Conservation (phyloP, 805 yeast species). For the Candida pseudoglaebosa region DNA sequence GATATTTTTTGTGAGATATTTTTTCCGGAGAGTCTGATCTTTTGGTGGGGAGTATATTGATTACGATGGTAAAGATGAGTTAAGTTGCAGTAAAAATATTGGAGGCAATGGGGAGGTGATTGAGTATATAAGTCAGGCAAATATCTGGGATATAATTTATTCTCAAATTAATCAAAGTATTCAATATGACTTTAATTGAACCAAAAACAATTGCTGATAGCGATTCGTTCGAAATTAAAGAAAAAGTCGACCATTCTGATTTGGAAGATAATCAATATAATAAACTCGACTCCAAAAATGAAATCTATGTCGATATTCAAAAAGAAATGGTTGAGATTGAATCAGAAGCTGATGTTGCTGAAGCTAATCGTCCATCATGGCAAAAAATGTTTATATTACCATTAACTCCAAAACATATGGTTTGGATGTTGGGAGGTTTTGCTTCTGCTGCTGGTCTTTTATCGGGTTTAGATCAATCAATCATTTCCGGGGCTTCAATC, state of each 20-base stretch:
- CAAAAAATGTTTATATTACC: slow-evolving; percentile 33
- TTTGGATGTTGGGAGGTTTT: slow-evolving; percentile 48
- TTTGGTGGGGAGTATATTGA: too few relatives aligned
- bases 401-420: slow-evolving; percentile 34
- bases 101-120: too few relatives aligned
- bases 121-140: neutral
- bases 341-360: slow-evolving; percentile 21
- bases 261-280: neutral
- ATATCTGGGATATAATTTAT: neutral
- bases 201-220: neutral
- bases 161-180: neutral
- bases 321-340: slow-evolving; percentile 31
- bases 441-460: slow-evolving; percentile 63
- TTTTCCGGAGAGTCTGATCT: too few relatives aligned
- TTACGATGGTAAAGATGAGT: too few relatives aligned
- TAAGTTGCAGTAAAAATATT: too few relatives aligned
- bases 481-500: slow-evolving; percentile 60
- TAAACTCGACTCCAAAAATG: slow-evolving; percentile 1
- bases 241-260: neutral
- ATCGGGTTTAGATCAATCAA: slow-evolving; percentile 65
- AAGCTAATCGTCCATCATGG: slow-evolving; percentile 27
- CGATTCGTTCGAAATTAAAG: slow-evolving; percentile 2
- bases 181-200: neutral
- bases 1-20: too few relatives aligned
- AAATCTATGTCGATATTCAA: slow-evolving; percentile 20